Conservation (phyloP, 352 stramenopile species). For the Globisporangium okanoganense region DNA sequence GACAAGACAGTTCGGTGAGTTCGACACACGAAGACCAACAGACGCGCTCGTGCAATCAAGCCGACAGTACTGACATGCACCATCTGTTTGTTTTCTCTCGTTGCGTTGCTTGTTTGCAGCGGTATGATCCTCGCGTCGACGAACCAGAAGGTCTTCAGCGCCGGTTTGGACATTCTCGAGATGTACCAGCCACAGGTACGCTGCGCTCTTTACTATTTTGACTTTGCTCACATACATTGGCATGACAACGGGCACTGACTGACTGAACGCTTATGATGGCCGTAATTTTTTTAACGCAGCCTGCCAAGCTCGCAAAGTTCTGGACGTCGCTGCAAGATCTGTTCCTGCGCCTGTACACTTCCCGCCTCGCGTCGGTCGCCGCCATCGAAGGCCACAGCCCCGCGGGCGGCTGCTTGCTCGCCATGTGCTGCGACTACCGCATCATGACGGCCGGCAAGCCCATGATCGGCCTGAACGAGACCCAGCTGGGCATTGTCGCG, state of each 20-base stretch:
- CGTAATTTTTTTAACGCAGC: constrained; percentile 15
- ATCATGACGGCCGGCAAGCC: constrained; percentile 88
- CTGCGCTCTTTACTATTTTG: not conserved
- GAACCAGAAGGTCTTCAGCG: constrained; percentile 86
- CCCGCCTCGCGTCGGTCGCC: constrained; percentile 80
- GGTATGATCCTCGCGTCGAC: constrained; percentile 77
- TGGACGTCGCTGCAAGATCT: constrained; percentile 92
- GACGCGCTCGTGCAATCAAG: not conserved
- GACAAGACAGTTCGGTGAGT: constrained; percentile 72
- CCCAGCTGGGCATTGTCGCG: constrained; percentile 89
- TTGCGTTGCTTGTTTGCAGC: constrained; percentile 21
- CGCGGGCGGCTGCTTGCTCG: constrained; percentile 91
- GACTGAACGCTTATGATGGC: not conserved
- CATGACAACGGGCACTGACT: too few relatives aligned
- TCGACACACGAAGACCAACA: not conserved
- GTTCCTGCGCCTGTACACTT: constrained; percentile 92
- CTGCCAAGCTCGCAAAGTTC: constrained; percentile 72
- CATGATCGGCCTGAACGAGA: constrained; percentile 95
- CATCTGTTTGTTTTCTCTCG: not conserved
- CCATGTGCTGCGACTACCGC: constrained; percentile 94
- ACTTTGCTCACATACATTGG: not conserved
- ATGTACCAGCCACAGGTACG: constrained; percentile 85
- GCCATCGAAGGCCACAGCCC: constrained; percentile 92
- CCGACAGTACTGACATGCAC: not conserved
- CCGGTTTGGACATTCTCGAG: constrained; percentile 91